Evolutionary conservation across 805 yeast genomes (phyloP).

Genomic region (Pichia ethanolica): DNA sequence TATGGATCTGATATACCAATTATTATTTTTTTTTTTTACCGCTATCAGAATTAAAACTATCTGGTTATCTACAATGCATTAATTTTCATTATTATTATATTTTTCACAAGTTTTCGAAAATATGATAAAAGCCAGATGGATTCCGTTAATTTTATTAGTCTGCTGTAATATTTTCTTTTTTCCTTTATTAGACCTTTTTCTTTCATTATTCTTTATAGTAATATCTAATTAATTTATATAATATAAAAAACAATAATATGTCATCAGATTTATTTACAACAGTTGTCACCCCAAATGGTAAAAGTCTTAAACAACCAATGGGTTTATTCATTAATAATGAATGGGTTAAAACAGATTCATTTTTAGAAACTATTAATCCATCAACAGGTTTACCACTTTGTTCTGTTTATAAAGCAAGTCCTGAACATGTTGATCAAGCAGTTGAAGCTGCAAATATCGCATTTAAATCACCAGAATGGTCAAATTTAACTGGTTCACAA

Average conservation of each 20-base stretch:
- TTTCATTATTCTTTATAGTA: neutral
- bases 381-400: slow-evolving; percentile 53
- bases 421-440: slow-evolving; percentile 57
- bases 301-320: slow-evolving; percentile 30
- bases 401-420: slow-evolving; percentile 49
- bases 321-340: slow-evolving; percentile 58
- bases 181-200: too few species aligned
- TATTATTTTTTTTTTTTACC: too few species aligned
- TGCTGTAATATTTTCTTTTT: too few species aligned
- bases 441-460: slow-evolving; percentile 61
- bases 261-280: slow-evolving; percentile 15
- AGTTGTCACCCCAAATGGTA: slow-evolving; percentile 27
- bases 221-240: neutral
- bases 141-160: too few species aligned
- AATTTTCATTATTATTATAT: too few species aligned
- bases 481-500: slow-evolving; percentile 38
- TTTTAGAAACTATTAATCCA: slow-evolving; percentile 24
- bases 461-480: slow-evolving; percentile 41
- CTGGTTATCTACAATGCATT: too few species aligned
- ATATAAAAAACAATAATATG: neutral
- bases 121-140: too few species aligned
- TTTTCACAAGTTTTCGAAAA: too few species aligned
- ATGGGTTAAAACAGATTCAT: slow-evolving; percentile 28
- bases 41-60: too few species aligned
- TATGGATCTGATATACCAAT: too few species aligned